Evolutionary conservation across 352 stramenopile species (phyloP), one percentile per base, ranked within the genome.

Genomic region (Thalassiosira exigua): DNA sequence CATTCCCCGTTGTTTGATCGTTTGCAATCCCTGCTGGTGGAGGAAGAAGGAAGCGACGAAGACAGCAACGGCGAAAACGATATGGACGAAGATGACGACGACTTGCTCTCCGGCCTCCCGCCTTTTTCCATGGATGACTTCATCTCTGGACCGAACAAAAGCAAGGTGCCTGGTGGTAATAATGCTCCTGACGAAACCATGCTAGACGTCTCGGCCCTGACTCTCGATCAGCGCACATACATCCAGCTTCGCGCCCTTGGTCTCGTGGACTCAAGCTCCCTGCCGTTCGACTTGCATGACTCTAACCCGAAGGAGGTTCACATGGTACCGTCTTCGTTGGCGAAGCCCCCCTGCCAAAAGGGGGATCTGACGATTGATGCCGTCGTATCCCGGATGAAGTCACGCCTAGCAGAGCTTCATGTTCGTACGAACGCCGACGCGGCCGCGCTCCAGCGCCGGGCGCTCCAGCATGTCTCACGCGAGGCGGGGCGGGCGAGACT

Each of bases 11-110:
- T 86, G 26, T 84, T 86, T 72, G 75, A 89, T 83, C 59, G 72
- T 73, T 68, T 92, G 24, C 81, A 89, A 39, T 90, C 78, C 30
- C 67, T 92, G 41, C 57, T 92, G 46, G 75, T 92, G 22, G 73
- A 89, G 29, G 78, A 69, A n/a, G 64, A 82, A 21, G 62, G 51
- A 36, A 58, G 53, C 30, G 61, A 68, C 19, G 64, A 68, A 24
- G 61, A 77, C 32, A 58, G 75, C 33, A 42, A 68, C 26, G 67
- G 76, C 24, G 42, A 65, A 0, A 4, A 44, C 30, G 36, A 78
- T 22, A 71, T 80, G n/a, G 61, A 75, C 29, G 5, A 44, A 24
- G 36, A 78, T 22, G 75, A 82, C 22, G 61, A 75, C 29, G 69
- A 81, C 32, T 53, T 71, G 12, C 24, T 79, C 17, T 44, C 58